Percentiles rank a stretch among this genome's conserved stretches.
These are phyloP conservation scores for Gaultheria prostrata DNA, from an alignment of 148 eudicot genomes.

Conservation along the genomic window DNA sequence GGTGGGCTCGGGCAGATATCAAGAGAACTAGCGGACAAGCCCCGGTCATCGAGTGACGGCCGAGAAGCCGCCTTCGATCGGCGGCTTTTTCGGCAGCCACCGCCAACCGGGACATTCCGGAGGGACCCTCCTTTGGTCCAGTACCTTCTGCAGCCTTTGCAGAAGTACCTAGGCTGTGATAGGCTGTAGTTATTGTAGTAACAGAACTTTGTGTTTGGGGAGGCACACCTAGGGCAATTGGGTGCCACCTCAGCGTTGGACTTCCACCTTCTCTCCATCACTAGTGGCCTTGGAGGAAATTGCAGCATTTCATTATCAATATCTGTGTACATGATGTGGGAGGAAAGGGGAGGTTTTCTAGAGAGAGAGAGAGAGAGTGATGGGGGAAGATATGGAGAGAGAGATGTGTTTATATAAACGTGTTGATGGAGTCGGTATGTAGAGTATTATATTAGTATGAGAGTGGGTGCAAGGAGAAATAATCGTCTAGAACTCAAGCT, in stretches of 20 bases:
- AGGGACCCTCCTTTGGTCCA: slow-evolving; percentile 67
- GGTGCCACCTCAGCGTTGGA: slow-evolving; percentile 43
- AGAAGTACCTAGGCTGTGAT: slow-evolving; percentile 62
- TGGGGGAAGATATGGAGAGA: slow-evolving; percentile 1
- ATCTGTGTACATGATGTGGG: slow-evolving; percentile 17
- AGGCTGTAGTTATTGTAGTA: slow-evolving; percentile 66
- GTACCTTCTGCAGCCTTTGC: slow-evolving; percentile 58
- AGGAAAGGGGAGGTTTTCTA: neutral
- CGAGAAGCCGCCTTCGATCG: slow-evolving; percentile 34
- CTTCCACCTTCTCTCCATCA: slow-evolving; percentile 36
- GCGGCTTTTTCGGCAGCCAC: slow-evolving; percentile 51
- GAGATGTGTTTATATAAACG: neutral
- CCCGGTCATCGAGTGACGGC: neutral
- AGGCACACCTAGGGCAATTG: slow-evolving; percentile 62
- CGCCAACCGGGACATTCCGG: slow-evolving; percentile 54
- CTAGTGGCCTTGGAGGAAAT: slow-evolving; percentile 27
- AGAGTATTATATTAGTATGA: neutral
- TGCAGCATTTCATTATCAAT: slow-evolving; percentile 34
- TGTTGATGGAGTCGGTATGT: neutral
- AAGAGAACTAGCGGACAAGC: neutral
- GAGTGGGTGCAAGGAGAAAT: neutral
- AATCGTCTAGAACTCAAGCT: neutral
- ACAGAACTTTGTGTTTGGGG: slow-evolving; percentile 58
- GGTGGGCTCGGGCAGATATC: slow-evolving; percentile 10
- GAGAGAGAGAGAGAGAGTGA: slow-evolving; percentile 16